Evolutionary conservation across 2,329 filamentous ascomycete genomes (phyloP).

Genomic region (Hymenoscyphus occultus): DNA sequence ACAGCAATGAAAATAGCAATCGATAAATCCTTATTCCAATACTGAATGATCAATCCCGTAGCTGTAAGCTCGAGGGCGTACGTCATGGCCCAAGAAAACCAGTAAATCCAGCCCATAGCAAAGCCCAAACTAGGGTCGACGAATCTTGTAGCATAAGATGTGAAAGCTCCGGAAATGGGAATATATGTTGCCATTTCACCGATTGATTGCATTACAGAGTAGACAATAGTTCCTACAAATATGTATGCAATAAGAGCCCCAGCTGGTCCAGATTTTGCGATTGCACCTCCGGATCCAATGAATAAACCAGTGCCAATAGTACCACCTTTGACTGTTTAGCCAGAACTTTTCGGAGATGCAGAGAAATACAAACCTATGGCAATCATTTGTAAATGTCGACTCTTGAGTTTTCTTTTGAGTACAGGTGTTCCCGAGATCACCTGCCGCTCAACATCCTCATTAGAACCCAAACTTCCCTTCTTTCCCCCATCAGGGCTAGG

Average conservation of each 20-base stretch:
- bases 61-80: conserved; percentile 71
- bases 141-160: conserved; percentile 72
- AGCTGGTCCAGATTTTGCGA: conserved; percentile 62
- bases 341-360: neutral
- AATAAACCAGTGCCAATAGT: conserved; percentile 74
- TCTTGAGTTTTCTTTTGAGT: conserved; percentile 44
- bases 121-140: conserved; percentile 71
- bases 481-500: conserved; percentile 13
- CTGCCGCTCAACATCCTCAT: conserved; percentile 30
- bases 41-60: conserved; percentile 72
- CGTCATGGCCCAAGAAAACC: conserved; percentile 74
- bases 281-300: conserved; percentile 61
- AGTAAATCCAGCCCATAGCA: conserved; percentile 80
- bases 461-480: conserved; percentile 19
- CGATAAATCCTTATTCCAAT: conserved; percentile 61
- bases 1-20: conserved; percentile 71
- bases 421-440: conserved; percentile 13
- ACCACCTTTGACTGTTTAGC: conserved; percentile 41
- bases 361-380: conserved; percentile 45
- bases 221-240: conserved; percentile 70
- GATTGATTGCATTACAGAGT: conserved; percentile 68
- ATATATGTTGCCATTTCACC: conserved; percentile 76
- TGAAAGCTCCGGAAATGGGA: conserved; percentile 74
- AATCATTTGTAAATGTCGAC: conserved; percentile 66
- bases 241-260: conserved; percentile 66